Conservation (phyloP, 2,329 filamentous ascomycete genomes). For the Apiospora pterosperma region DNA sequence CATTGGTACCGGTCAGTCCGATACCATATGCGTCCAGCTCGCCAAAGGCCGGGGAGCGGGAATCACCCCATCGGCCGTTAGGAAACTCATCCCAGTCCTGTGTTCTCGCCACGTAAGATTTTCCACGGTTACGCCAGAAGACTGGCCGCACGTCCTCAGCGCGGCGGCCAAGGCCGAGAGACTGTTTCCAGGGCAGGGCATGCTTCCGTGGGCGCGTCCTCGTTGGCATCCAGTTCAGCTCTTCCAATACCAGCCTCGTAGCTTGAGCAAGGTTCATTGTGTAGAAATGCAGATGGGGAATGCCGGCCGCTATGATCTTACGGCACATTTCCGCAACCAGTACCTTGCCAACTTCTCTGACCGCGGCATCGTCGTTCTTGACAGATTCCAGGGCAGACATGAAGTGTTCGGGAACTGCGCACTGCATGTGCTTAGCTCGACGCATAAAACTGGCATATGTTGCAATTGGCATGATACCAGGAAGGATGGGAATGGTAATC, state of each 20-base stretch:
- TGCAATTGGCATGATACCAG: constrained; percentile 92
- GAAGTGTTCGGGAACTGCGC: constrained; percentile 78
- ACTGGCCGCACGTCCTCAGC: constrained; percentile 96
- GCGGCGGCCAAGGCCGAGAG: constrained; percentile 80
- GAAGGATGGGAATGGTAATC: constrained; percentile 79
- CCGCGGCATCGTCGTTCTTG: constrained; percentile 94
- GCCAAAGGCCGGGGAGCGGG: constrained; percentile 91
- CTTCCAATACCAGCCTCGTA: constrained; percentile 89
- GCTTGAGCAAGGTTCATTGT: constrained; percentile 98
- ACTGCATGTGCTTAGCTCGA: constrained; percentile 87
- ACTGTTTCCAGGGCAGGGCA: constrained; percentile 94
- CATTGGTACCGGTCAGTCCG: constrained; percentile 89
- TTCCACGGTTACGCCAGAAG: constrained; percentile 97
- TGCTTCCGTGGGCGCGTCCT: constrained; percentile 77
- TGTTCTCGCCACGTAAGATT: constrained; percentile 91
- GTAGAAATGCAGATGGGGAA: constrained; percentile 93
- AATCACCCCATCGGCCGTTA: constrained; percentile 98
- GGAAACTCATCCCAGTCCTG: constrained; percentile 99
- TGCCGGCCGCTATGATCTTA: constrained; percentile 76
- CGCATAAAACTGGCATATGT: constrained; percentile 92
- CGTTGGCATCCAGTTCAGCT: constrained; percentile 78
- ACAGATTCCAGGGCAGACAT: constrained; percentile 80
- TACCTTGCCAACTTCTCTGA: constrained; percentile 82
- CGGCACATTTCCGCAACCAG: constrained; percentile 89
- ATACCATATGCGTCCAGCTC: constrained; percentile 94